Base-by-base conservation (phyloP, 2,329 filamentous ascomycete genomes). In the Fusarium sp. region DNA sequence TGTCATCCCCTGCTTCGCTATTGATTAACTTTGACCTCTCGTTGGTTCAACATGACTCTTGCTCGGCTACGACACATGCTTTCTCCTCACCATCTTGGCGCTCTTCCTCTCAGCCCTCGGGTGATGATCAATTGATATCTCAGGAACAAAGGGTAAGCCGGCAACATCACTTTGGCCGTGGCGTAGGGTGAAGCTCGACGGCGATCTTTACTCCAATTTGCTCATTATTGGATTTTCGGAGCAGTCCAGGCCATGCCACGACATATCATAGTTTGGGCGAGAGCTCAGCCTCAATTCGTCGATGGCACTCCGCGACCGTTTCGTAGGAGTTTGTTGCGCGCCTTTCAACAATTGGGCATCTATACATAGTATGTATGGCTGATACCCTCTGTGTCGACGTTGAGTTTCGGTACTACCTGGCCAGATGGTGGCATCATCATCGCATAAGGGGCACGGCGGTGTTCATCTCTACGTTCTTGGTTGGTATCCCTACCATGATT, bases 201-300 rank as follows among this genome's bases (percentile, higher is more conserved):
- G 31, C 27, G 57, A 69, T 69, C 66, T 49, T 52, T 59, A 62
- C 58, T 68, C 33, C 23, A 68, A 27, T 48, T 29, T 63, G 58
- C 52, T 49, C 46, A 48, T 55, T 35, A 33, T 27, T 45, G 29
- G 21, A 57, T 35, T 58, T 39, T 64, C 29, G 27, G 55, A 57
- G 27, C 45, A 59, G 66, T 59, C 63, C 64, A 68, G 66, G 46
- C 66, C 64, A 56, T 69, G 58, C 61, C 61, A 70, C 56, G 38
- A 44, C 52, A 66, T 55, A 39, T 44, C 45, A 59, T 66, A 21
- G 48, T 23, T 66, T 58, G 56, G 29, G 33, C 44, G 33, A 51
- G 46, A 58, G n/a, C 37, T 63, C 41, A 54, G 58, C 52, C 51
- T 63, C 45, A 29, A 46, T 41, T 51, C 57, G 66, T 66, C 37